phyloP scores from a whole-genome alignment of 176 grass and related monocot species.

The Cymbopogon citratus region DNA sequence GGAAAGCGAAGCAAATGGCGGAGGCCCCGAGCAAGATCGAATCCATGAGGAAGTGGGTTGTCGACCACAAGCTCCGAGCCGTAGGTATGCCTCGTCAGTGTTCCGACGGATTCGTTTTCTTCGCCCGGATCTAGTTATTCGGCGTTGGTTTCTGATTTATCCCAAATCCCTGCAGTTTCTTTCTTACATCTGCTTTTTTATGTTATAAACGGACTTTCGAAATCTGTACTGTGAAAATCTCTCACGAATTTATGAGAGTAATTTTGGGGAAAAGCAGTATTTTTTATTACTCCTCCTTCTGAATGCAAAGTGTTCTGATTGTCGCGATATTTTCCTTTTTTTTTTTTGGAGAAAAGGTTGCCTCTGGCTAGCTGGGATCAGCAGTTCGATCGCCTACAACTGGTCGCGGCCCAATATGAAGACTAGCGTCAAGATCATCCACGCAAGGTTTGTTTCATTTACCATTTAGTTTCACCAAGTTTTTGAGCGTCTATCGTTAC shows the following conservation, averaged over 20 bases:
- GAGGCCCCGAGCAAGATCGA: slow-evolving; percentile 59
- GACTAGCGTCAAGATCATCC: slow-evolving; percentile 97
- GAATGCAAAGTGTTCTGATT: slow-evolving; percentile 26
- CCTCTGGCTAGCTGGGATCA: slow-evolving; percentile 88
- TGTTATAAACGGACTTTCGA: neutral
- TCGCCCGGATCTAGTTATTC: neutral
- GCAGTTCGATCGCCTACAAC: slow-evolving; percentile 88
- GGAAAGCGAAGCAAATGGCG: slow-evolving; percentile 56
- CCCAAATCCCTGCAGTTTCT: neutral
- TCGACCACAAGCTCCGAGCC: slow-evolving; percentile 93
- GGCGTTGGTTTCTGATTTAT: neutral
- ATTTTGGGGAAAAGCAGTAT: neutral
- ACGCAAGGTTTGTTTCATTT: slow-evolving; percentile 69
- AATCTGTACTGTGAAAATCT: neutral
- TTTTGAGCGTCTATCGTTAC: neutral
- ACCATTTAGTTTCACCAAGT: neutral
- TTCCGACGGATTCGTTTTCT: neutral
- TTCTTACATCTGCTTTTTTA: no score
- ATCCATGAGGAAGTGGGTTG: slow-evolving; percentile 74
- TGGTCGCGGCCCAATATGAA: slow-evolving; percentile 95
- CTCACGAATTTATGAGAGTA: neutral
- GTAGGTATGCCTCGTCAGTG: slow-evolving; percentile 48
- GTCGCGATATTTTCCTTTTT: neutral
- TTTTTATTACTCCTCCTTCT: neutral
- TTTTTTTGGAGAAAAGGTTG: slow-evolving; percentile 43